These are phyloP conservation scores for Tetracentron sinense DNA, from an alignment of 164 flowering plant genomes.

Conservation along the genomic window DNA sequence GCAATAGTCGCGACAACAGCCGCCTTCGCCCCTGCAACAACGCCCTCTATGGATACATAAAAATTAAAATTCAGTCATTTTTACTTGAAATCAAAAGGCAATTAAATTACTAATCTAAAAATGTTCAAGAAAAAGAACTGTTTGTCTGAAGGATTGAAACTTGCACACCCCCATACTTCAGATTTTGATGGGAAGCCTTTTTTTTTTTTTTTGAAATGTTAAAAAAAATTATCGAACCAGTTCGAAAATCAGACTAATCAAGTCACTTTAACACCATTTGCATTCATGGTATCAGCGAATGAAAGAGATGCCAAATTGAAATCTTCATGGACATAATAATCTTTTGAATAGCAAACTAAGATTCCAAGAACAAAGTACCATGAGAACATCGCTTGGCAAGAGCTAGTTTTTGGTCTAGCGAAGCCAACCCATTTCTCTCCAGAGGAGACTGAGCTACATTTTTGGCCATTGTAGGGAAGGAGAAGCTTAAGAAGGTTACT, in stretches of 20 bases:
- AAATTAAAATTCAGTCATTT: not conserved
- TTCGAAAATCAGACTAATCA: too few relatives aligned
- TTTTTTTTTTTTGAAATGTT: too few relatives aligned
- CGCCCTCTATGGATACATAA: slow-evolving; percentile 50
- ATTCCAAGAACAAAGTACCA: slow-evolving; percentile 33
- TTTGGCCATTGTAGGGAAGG: slow-evolving; percentile 28
- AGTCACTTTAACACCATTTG: too few relatives aligned
- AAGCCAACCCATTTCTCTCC: slow-evolving; percentile 35
- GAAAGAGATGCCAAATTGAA: not conserved
- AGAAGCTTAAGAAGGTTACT: not conserved
- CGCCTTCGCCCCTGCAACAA: slow-evolving; percentile 80
- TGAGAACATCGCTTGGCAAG: slow-evolving; percentile 73
- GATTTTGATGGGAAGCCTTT: too few relatives aligned
- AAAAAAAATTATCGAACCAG: too few relatives aligned
- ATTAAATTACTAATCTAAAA: too few relatives aligned
- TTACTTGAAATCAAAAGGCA: not conserved
- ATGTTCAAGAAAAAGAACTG: not conserved
- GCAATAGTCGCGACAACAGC: slow-evolving; percentile 71
- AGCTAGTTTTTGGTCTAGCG: slow-evolving; percentile 68
- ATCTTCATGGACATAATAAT: not conserved
- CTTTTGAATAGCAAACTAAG: not conserved
- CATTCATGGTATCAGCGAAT: too few relatives aligned
- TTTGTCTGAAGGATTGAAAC: not conserved
- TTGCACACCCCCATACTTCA: too few relatives aligned
- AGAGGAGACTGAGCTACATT: slow-evolving; percentile 41